Evolutionary conservation across 202 grass and related monocot genomes (phyloP).

Genomic region (Sporobolus alterniflorus): DNA sequence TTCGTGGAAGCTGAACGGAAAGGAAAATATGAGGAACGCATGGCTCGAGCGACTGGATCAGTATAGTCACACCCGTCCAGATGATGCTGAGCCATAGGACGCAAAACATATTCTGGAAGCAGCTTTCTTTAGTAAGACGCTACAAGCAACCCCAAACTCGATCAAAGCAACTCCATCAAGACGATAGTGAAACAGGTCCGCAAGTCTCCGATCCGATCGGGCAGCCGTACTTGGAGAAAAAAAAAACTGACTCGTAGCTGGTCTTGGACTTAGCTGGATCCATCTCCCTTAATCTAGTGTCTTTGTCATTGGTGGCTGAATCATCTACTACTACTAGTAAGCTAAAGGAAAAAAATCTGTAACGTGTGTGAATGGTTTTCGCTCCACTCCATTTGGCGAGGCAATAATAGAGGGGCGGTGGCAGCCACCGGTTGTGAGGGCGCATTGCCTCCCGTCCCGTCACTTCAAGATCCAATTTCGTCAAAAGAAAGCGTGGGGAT

Average conservation of each 20-base stretch:
- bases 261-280: background rate
- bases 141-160: constrained; percentile 13
- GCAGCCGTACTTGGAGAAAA: constrained; percentile 6
- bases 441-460: constrained; percentile 16
- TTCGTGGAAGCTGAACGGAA: background rate
- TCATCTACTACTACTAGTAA: background rate
- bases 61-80: background rate
- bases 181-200: background rate
- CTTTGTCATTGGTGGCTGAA: background rate
- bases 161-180: constrained; percentile 16
- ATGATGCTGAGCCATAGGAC: background rate
- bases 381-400: background rate
- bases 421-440: background rate
- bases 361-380: background rate
- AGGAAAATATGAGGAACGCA: background rate
- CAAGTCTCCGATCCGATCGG: constrained; percentile 18
- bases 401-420: constrained; percentile 4
- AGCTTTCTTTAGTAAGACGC: constrained; percentile 4
- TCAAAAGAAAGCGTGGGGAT: constrained; percentile 33
- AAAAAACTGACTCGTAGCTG: background rate
- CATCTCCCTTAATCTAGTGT: background rate
- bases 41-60: background rate
- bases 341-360: background rate
- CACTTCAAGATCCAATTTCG: constrained; percentile 44
- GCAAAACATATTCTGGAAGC: background rate